phyloP scores from a whole-genome alignment of 78 protist species.

The Polysphondylium violaceum region DNA sequence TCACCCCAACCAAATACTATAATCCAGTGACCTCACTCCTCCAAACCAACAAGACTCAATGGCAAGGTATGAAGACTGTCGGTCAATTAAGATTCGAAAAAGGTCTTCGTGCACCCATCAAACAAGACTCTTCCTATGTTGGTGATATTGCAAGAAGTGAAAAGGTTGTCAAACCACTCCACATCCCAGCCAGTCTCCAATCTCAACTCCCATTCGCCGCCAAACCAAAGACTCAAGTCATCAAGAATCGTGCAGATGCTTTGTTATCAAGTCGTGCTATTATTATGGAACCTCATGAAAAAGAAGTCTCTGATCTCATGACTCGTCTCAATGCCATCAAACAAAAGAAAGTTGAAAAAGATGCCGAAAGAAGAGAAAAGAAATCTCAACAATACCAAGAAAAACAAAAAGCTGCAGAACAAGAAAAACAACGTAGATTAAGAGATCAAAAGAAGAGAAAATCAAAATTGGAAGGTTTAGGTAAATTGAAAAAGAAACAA shows the following conservation, averaged over 20 bases:
- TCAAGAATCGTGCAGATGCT: slow-evolving; percentile 20
- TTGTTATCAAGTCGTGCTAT: slow-evolving; percentile 25
- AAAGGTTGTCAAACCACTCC: slow-evolving; percentile 21
- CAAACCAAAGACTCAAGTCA: slow-evolving; percentile 31
- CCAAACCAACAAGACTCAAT: neutral
- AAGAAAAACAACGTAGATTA: slow-evolving; percentile 1
- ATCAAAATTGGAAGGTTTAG: slow-evolving; percentile 44
- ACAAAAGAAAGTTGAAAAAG: slow-evolving; percentile 57
- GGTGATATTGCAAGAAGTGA: slow-evolving; percentile 54
- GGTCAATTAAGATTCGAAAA: slow-evolving; percentile 89
- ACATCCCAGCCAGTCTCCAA: slow-evolving; percentile 52
- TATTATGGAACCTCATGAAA: slow-evolving; percentile 48
- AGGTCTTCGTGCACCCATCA: slow-evolving; percentile 77
- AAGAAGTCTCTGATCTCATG: slow-evolving; percentile 27
- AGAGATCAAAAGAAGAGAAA: slow-evolving; percentile 65
- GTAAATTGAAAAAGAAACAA: slow-evolving; percentile 42
- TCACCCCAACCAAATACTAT: slow-evolving; percentile 91
- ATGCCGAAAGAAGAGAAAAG: neutral
- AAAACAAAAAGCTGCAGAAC: slow-evolving; percentile 2
- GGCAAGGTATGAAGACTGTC: slow-evolving; percentile 85
- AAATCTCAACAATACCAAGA: neutral
- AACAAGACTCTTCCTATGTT: slow-evolving; percentile 86
- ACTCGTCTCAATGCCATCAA: slow-evolving; percentile 37
- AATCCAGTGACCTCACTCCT: slow-evolving; percentile 95
- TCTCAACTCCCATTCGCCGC: slow-evolving; percentile 34